Conservation (phyloP, 306 rosid genomes). For the Sicyos edulis region DNA sequence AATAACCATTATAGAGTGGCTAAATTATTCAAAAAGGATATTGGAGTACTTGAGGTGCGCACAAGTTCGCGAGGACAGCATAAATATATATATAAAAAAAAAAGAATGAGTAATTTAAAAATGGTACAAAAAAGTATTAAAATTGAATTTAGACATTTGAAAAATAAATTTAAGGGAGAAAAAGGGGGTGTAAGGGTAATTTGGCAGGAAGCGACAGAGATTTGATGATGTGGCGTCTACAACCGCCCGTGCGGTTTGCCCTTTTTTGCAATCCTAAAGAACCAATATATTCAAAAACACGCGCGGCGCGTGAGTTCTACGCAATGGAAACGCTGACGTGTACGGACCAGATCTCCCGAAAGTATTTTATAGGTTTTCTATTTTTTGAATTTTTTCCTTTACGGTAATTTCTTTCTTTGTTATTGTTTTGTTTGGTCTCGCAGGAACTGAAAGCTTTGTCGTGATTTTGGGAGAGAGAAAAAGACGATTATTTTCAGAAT, state of each 20-base stretch:
- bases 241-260: slow-evolving; percentile 13
- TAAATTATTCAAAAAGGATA: too few relatives aligned
- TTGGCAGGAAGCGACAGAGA: slow-evolving; percentile 26
- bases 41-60: too few relatives aligned
- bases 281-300: neutral
- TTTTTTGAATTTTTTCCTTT: too few relatives aligned
- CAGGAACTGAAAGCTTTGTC: slow-evolving; percentile 16
- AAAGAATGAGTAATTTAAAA: too few relatives aligned
- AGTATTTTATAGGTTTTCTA: too few relatives aligned
- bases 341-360: neutral
- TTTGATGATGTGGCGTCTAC: slow-evolving; percentile 22
- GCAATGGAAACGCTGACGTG: neutral
- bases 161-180: too few relatives aligned
- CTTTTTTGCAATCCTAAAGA: too few relatives aligned
- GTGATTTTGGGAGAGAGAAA: neutral
- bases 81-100: too few relatives aligned
- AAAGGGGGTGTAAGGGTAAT: neutral
- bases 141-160: too few relatives aligned
- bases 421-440: neutral
- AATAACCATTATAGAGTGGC: too few relatives aligned
- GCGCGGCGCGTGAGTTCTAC: slow-evolving; percentile 10
- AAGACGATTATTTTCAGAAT: neutral
- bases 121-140: too few relatives aligned
- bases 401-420: neutral
- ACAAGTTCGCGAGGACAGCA: too few relatives aligned